phyloP scores from a whole-genome alignment of 192 early-diverging fungal genomes.

The Backusella australiensis region DNA sequence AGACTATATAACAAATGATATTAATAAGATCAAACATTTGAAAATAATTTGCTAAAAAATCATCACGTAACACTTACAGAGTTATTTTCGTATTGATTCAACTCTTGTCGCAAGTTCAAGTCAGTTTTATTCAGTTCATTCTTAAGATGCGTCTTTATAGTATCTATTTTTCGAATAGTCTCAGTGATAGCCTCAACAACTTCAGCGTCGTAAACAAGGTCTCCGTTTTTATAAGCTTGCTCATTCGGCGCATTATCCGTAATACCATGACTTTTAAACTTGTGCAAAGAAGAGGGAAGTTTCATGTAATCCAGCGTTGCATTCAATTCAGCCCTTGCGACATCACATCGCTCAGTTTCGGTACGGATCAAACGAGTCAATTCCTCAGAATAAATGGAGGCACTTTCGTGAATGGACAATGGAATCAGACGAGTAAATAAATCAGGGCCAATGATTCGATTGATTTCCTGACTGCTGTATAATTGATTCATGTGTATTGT shows the following conservation, averaged over 20 bases:
- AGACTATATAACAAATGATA: background rate
- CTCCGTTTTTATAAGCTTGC: background rate
- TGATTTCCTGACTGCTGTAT: slow-evolving; percentile 68
- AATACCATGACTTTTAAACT: slow-evolving; percentile 53
- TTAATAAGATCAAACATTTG: background rate
- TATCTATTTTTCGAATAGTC: background rate
- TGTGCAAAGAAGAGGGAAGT: slow-evolving; percentile 70
- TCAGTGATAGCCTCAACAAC: background rate
- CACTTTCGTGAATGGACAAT: slow-evolving; percentile 86
- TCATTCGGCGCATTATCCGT: background rate
- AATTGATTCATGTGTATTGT: slow-evolving; percentile 71
- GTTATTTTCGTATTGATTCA: background rate
- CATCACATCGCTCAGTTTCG: slow-evolving; percentile 79
- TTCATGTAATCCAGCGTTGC: slow-evolving; percentile 87
- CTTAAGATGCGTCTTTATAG: background rate
- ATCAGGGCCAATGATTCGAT: slow-evolving; percentile 86
- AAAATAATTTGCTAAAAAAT: background rate
- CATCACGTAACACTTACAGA: background rate
- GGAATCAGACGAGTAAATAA: slow-evolving; percentile 91
- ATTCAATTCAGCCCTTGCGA: slow-evolving; percentile 84
- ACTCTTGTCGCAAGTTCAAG: background rate
- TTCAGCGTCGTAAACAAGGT: background rate
- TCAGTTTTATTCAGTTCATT: background rate
- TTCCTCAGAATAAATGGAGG: slow-evolving; percentile 94
- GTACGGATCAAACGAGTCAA: slow-evolving; percentile 87